Base-by-base conservation (phyloP, 805 yeast species). In the Zygosaccharomyces siamensis region DNA sequence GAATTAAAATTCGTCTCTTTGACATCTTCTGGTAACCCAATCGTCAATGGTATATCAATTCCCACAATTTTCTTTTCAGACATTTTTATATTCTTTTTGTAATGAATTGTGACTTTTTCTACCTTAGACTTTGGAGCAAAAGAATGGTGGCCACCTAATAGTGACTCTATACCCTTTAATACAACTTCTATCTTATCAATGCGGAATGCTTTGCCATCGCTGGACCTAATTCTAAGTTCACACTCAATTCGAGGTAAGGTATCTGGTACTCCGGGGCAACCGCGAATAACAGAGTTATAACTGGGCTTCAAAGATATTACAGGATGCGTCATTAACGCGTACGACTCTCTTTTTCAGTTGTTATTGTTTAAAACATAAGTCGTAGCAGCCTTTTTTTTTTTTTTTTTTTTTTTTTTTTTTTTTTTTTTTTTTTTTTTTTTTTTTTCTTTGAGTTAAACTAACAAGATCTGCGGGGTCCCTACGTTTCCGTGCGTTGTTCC, bases 211-310 rank as follows among this genome's bases (percentile, higher is more conserved):
- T 57, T 58, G 2, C 79, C 81, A 43, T 72, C 70, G 10, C 69
- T 69, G 0, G 84, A 75, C 46, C 86, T 68, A 14, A 82, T 61
- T 53, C 80, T 79, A 12, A 83, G 59, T 23, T 73, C 75, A 7
- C 85, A 80, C 46, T 80, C 80, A 3, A 82, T 68, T 26, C 86
- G 72, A 2, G 88, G 87, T 43, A 73, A 64, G 2, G 79, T 80
- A 45, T 80, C 74, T 1, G 83, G 79, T 1, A 83, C 79, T 0
- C 89, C 89, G 0, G 88, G 87, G 63, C 85, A 80, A 2, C 89
- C 89, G 43, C 74, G 67, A 1, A 83, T 79, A 0, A 79, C 67
- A n/a, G 79, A 71, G 26, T 72, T 69, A 41, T 76, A 77, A 33
- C 80, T 73, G 3, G 84, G 78, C 46, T 76, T 77, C 42, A 82